These are phyloP conservation scores for Phycomyces blakesleeanus DNA, from an alignment of 192 early-diverging fungal species.

Conservation along the genomic window DNA sequence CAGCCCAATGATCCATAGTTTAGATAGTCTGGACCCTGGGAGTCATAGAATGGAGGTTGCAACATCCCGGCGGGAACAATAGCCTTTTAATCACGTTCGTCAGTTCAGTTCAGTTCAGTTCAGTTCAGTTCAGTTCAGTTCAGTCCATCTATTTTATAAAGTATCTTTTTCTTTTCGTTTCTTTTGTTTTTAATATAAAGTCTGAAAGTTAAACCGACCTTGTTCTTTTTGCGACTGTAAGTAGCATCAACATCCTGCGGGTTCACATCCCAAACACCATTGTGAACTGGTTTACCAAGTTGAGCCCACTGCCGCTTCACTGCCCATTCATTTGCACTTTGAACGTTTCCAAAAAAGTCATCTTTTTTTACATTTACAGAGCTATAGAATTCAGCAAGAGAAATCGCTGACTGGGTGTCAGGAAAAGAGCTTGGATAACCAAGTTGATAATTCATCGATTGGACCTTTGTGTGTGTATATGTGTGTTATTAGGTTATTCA, in stretches of 20 bases:
- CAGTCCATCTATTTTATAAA: too few relatives aligned
- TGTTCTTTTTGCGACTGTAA: conserved; percentile 44
- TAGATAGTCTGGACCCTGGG: conserved; percentile 49
- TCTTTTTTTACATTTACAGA: neutral
- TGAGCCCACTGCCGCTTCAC: conserved; percentile 14
- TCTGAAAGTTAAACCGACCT: conserved; percentile 48
- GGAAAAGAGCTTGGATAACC: conserved; percentile 10
- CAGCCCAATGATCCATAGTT: conserved; percentile 67
- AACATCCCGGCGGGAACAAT: conserved; percentile 50
- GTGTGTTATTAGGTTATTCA: too few relatives aligned
- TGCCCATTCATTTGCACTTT: conserved; percentile 26
- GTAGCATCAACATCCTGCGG: conserved; percentile 51
- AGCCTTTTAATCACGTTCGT: neutral
- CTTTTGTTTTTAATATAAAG: neutral
- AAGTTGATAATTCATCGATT: conserved; percentile 6
- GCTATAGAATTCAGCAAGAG: conserved; percentile 14
- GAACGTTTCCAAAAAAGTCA: conserved; percentile 7
- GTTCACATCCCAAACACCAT: conserved; percentile 46
- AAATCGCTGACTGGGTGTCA: conserved; percentile 5
- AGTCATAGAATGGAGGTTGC: conserved; percentile 61
- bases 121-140: neutral
- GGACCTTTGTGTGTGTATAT: too few relatives aligned
- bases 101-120: too few relatives aligned
- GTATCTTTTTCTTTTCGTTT: too few relatives aligned
- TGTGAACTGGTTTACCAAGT: conserved; percentile 39